These are phyloP conservation scores for Aspergillus sp. DNA, from an alignment of 2,329 filamentous ascomycete species.

Conservation along the genomic window DNA sequence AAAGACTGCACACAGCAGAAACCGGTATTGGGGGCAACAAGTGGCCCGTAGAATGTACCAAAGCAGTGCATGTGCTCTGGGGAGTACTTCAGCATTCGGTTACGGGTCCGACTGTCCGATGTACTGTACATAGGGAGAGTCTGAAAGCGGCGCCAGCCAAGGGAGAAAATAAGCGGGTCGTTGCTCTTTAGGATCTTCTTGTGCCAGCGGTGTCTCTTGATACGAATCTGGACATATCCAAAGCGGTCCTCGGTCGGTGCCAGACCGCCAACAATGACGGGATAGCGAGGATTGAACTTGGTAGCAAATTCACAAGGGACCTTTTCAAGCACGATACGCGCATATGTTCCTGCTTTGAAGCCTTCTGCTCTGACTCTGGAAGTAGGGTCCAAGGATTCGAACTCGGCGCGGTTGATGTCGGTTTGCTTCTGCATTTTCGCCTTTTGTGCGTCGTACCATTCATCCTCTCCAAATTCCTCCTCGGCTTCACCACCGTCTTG, in stretches of 20 bases:
- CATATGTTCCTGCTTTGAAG: slow-evolving; percentile 88
- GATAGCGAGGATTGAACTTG: slow-evolving; percentile 77
- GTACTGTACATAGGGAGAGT: slow-evolving; percentile 91
- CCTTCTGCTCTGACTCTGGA: slow-evolving; percentile 86
- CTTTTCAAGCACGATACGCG: slow-evolving; percentile 81
- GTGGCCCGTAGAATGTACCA: slow-evolving; percentile 89
- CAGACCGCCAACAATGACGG: slow-evolving; percentile 87
- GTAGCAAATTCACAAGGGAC: slow-evolving; percentile 88
- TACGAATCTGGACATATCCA: slow-evolving; percentile 90
- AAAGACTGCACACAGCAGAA: slow-evolving; percentile 94
- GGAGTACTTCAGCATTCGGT: slow-evolving; percentile 98
- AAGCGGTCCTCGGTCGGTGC: slow-evolving; percentile 92
- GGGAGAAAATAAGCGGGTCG: slow-evolving; percentile 93
- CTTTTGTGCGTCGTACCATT: slow-evolving; percentile 98
- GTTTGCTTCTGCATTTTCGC: slow-evolving; percentile 91
- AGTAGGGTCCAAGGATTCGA: slow-evolving; percentile 79
- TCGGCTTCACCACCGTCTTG: slow-evolving; percentile 66
- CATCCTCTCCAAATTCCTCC: slow-evolving; percentile 86
- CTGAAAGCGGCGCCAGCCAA: slow-evolving; percentile 96
- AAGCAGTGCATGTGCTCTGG: slow-evolving; percentile 99
- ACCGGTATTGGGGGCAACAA: slow-evolving; percentile 92
- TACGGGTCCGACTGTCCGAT: slow-evolving; percentile 86
- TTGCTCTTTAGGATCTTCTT: slow-evolving; percentile 99
- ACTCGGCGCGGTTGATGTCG: slow-evolving; percentile 94
- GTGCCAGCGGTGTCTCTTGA: slow-evolving; percentile 98